phyloP scores from a whole-genome alignment of 495 filamentous ascomycete genomes.

The Neurospora discreta region DNA sequence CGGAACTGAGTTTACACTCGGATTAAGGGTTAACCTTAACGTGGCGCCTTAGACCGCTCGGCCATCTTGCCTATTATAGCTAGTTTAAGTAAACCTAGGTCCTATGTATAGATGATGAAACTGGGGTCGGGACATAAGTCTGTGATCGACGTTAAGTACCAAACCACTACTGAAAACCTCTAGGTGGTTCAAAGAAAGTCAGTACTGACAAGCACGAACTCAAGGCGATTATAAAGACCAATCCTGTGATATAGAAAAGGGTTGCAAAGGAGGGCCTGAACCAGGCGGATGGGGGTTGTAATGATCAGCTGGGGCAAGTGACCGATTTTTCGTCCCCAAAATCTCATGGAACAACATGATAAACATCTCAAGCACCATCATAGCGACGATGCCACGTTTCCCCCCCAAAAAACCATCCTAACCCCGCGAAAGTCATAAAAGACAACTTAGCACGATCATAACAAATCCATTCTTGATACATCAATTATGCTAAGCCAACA shows the following conservation, averaged over 20 bases:
- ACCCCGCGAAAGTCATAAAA: neutral
- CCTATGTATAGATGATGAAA: neutral
- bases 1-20: slow-evolving; percentile 1
- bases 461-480: neutral
- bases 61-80: neutral
- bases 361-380: neutral
- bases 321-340: neutral
- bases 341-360: neutral
- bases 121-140: neutral
- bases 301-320: neutral
- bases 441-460: neutral
- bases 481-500: neutral
- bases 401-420: neutral
- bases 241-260: neutral
- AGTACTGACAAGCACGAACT: neutral
- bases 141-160: neutral
- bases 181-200: too few species aligned
- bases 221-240: neutral
- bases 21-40: neutral
- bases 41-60: too few species aligned
- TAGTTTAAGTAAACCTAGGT: neutral
- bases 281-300: neutral
- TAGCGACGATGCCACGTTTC: neutral
- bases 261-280: neutral
- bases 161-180: neutral